A percentile compares a stretch with the other conserved stretches of the same genome.
These are phyloP conservation scores for Hippophae rhamnoides DNA, from an alignment of 306 rosid genomes.

Conservation along the genomic window DNA sequence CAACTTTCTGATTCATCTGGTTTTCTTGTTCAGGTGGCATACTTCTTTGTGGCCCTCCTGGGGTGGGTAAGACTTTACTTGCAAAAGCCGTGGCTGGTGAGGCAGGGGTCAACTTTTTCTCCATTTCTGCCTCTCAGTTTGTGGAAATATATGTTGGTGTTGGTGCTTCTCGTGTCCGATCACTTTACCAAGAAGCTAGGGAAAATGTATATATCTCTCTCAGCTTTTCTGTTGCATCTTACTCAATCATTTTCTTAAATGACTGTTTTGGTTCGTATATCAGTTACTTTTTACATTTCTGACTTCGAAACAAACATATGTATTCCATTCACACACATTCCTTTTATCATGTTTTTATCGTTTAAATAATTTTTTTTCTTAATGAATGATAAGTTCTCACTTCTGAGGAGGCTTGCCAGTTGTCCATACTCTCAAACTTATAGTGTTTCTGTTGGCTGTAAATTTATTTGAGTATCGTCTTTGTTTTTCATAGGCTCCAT, in stretches of 20 bases:
- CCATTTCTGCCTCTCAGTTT: slow-evolving; percentile 95
- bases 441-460: slow-evolving; percentile 7
- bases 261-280: slow-evolving; percentile 17
- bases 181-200: slow-evolving; percentile 88
- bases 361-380: too few species aligned
- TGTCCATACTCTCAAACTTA: slow-evolving; percentile 9
- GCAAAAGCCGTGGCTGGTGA: slow-evolving; percentile 99
- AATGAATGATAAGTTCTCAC: too few species aligned
- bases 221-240: slow-evolving; percentile 14
- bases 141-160: slow-evolving; percentile 97
- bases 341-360: too few species aligned
- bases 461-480: slow-evolving; percentile 2
- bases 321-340: neutral
- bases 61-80: slow-evolving; percentile 93
- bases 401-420: neutral
- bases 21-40: slow-evolving; percentile 73
- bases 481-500: slow-evolving; percentile 65
- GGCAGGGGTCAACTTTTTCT: slow-evolving; percentile 98
- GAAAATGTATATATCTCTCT: slow-evolving; percentile 50
- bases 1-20: slow-evolving; percentile 20
- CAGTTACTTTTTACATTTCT: slow-evolving; percentile 9
- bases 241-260: slow-evolving; percentile 7
- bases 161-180: slow-evolving; percentile 98
- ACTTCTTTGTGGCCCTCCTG: slow-evolving; percentile 98
- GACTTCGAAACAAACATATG: neutral